Base-by-base conservation (phyloP, 1,284 basidiomycete genomes). In the Malassezia arunalokei region DNA sequence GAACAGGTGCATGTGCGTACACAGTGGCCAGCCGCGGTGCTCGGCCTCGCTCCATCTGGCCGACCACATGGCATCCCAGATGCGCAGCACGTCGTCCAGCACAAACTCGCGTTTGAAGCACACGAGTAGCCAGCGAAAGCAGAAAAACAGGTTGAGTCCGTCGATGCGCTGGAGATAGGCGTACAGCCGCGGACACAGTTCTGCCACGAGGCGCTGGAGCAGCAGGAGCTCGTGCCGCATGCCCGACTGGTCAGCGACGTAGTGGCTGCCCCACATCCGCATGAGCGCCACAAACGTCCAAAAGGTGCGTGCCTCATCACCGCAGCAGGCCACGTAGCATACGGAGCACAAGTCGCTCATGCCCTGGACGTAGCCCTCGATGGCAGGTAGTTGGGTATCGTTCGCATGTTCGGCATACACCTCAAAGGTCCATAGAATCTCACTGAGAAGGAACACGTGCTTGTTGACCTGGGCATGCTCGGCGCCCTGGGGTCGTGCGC, bases 261-360 rank as follows among this genome's bases (percentile, higher is more conserved):
- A 98, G 73, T 96, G 95, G 67, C 83, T 80, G 76, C 89, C 87
- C 87, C 94, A 92, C 43, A 87, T 83, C 65, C 87, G 79, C 94
- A 99, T 98, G 51, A 94, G 80, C 57, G 85, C 82, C 17, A 87
- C 88, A 68, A 98, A 90, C 67, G 87, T 89, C 89, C 90, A 95
- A 74, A 94, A 98, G 0, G 87, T 87, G 70, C 85, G 76, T 41
- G 84, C 85, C 66, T 94, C 87, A 62, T 95, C 86, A 11, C 82
- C 86, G 46, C 81, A 83, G 78, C 87, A 85, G 6, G 92, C 86
- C 29, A 94, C 83, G 71, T 95, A 98, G 20, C 96, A 77, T 6
- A 92, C 92, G 2, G 87, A 84, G 65, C 89, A 87, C 5, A 98
- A 79, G 73, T 99, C 94, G 1, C 87, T 91, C 94, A 98, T 98